A percentile compares a stretch with the other conserved stretches of the same genome.
These are phyloP conservation scores for Monosporozyma solicola DNA, from an alignment of 805 yeast genomes.

Conservation along the genomic window DNA sequence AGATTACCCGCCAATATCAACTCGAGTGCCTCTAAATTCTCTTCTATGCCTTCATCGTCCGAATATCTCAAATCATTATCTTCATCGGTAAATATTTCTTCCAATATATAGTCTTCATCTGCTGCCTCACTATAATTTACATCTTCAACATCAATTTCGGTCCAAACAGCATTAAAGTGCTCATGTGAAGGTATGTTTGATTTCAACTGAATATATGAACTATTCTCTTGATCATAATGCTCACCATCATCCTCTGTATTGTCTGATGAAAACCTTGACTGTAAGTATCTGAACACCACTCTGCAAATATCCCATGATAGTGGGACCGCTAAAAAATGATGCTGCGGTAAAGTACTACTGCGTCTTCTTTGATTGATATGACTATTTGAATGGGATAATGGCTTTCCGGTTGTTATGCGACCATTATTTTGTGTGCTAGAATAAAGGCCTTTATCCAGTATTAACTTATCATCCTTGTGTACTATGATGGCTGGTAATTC, in stretches of 20 bases:
- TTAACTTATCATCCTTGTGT: neutral
- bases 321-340: neutral
- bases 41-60: neutral
- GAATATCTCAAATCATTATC: neutral
- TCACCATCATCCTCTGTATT: neutral
- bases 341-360: neutral
- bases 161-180: neutral
- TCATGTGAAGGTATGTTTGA: neutral
- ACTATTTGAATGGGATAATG: neutral
- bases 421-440: neutral
- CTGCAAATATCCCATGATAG: neutral
- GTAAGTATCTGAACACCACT: neutral
- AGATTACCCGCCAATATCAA: neutral
- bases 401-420: neutral
- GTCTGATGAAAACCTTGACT: neutral
- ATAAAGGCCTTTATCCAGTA: neutral
- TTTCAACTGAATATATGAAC: neutral
- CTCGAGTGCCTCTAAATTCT: neutral
- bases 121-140: neutral
- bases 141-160: neutral
- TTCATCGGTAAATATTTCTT: neutral
- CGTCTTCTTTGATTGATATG: neutral
- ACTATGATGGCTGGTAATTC: constrained; percentile 17
- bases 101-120: constrained; percentile 1
- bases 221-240: neutral